Conservation (phyloP, 2,329 filamentous ascomycete genomes). For the Aspergillus tanneri region DNA sequence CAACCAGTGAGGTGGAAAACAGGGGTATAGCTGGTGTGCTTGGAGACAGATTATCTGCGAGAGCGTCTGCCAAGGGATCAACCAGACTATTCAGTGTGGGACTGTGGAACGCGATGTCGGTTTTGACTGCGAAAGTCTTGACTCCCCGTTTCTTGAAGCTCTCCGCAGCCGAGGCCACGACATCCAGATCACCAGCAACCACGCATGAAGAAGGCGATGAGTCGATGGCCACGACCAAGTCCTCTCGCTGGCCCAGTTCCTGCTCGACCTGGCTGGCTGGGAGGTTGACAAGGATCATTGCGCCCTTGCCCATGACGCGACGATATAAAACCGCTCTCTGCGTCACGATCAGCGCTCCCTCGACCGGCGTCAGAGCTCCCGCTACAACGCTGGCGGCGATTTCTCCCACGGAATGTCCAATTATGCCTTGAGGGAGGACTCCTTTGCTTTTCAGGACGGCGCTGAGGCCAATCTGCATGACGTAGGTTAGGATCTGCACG, state of each 20-base stretch:
- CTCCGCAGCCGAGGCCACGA: constrained; percentile 2
- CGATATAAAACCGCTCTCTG: constrained; percentile 35
- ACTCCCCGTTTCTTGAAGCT: constrained; percentile 19
- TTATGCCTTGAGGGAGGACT: constrained; percentile 35
- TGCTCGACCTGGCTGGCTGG: not conserved
- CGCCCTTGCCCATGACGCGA: constrained; percentile 26
- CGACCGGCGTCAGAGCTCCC: constrained; percentile 21
- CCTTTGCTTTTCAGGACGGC: constrained; percentile 33
- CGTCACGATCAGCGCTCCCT: constrained; percentile 39
- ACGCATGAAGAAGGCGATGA: constrained; percentile 16
- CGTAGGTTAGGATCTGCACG: constrained; percentile 25
- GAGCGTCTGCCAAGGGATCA: constrained; percentile 23
- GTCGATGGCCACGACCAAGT: constrained; percentile 10
- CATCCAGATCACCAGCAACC: constrained; percentile 9
- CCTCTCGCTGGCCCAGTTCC: not conserved
- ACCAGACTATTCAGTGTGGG: constrained; percentile 36
- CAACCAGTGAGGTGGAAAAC: constrained; percentile 21
- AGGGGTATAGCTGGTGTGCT: constrained; percentile 8
- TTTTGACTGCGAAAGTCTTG: constrained; percentile 38
- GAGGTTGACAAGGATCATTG: constrained; percentile 9
- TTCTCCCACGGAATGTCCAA: constrained; percentile 47
- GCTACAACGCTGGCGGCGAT: constrained; percentile 41
- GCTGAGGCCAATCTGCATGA: constrained; percentile 36
- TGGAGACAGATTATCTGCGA: constrained; percentile 27
- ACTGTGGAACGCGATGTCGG: constrained; percentile 46